phyloP scores from a whole-genome alignment of 768 basidiomycete species.

The Hirschioporus abietinus region DNA sequence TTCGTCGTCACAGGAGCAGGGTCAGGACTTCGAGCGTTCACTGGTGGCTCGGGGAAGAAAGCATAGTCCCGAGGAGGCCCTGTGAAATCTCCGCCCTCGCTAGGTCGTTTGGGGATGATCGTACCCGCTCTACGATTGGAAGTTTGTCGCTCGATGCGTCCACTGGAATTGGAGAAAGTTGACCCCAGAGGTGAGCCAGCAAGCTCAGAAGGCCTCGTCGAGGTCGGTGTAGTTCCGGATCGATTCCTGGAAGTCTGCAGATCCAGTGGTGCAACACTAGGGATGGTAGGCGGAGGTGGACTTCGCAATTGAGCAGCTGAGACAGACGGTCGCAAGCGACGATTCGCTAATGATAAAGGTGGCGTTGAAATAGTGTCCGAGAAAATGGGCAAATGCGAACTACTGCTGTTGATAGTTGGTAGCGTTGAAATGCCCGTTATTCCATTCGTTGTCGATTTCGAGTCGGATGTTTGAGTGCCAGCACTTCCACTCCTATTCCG shows the following conservation, averaged over 20 bases:
- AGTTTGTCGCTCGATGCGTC: background rate
- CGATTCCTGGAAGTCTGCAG: slow-evolving; percentile 47
- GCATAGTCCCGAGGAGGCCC: slow-evolving; percentile 70
- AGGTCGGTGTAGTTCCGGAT: slow-evolving; percentile 62
- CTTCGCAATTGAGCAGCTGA: slow-evolving; percentile 74
- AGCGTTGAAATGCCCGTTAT: background rate
- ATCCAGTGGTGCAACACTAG: slow-evolving; percentile 28
- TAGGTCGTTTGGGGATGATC: background rate
- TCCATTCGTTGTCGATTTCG: background rate
- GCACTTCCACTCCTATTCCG: slow-evolving; percentile 81
- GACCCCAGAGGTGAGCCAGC: background rate
- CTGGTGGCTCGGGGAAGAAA: slow-evolving; percentile 64
- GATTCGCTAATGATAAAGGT: slow-evolving; percentile 41
- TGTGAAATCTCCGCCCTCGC: slow-evolving; percentile 37
- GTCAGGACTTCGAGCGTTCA: slow-evolving; percentile 36
- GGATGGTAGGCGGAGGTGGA: slow-evolving; percentile 31
- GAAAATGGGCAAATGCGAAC: background rate
- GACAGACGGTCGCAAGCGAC: slow-evolving; percentile 58
- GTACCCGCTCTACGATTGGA: background rate
- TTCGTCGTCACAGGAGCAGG: slow-evolving; percentile 35
- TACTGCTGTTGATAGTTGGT: background rate
- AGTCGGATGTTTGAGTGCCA: slow-evolving; percentile 42
- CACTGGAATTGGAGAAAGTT: background rate
- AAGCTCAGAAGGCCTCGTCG: slow-evolving; percentile 29
- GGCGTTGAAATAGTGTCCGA: background rate